These are phyloP conservation scores for Fraxinus platypoda DNA, from an alignment of 305 asterid genomes.

Conservation along the genomic window DNA sequence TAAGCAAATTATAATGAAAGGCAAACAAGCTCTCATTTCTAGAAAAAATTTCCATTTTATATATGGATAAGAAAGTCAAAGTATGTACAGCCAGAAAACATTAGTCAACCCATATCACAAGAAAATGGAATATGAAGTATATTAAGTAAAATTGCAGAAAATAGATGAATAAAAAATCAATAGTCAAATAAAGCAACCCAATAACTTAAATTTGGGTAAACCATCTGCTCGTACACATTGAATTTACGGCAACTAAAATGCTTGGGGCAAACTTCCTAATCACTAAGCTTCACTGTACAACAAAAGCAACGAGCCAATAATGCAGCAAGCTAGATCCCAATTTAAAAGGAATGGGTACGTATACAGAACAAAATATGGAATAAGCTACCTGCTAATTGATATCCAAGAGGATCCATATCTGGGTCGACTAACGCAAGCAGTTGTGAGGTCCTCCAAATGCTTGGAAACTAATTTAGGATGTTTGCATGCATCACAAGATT, in stretches of 20 bases:
- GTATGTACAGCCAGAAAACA: background rate
- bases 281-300: background rate
- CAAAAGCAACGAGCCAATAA: slow-evolving; percentile 7
- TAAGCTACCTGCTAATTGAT: slow-evolving; percentile 68
- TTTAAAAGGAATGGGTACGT: background rate
- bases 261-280: background rate
- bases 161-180: background rate
- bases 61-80: background rate
- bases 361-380: slow-evolving; percentile 9
- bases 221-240: background rate
- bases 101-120: background rate
- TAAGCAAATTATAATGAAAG: background rate
- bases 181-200: background rate
- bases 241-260: background rate
- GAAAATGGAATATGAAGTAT: background rate
- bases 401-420: slow-evolving; percentile 67
- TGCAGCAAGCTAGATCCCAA: slow-evolving; percentile 16
- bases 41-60: background rate
- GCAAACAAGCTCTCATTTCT: background rate
- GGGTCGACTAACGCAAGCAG: slow-evolving; percentile 41
- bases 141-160: background rate
- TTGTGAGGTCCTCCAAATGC: slow-evolving; percentile 69
- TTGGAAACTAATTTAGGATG: slow-evolving; percentile 67
- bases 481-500: slow-evolving; percentile 87
- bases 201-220: background rate